A percentile compares a stretch with the other conserved stretches of the same genome.
These are phyloP conservation scores for Cinchona pubescens DNA, from an alignment of 257 asterid species.

Conservation along the genomic window DNA sequence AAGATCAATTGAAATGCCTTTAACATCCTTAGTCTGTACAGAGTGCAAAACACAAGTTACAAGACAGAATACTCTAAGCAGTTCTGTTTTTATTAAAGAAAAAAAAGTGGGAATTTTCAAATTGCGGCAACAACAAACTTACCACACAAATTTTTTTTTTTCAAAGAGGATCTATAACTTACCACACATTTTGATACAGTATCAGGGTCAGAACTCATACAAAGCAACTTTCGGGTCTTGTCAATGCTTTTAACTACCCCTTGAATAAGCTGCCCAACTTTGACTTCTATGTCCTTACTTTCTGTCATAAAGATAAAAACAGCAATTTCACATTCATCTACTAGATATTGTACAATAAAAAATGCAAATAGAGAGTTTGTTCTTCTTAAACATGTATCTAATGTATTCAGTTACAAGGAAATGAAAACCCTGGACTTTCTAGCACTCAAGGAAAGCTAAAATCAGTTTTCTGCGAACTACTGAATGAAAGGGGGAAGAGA, in stretches of 20 bases:
- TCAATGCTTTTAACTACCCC: slow-evolving; percentile 79
- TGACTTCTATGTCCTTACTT: slow-evolving; percentile 36
- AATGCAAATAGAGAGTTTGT: not conserved
- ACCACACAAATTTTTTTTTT: too few relatives aligned
- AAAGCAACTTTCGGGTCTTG: slow-evolving; percentile 69
- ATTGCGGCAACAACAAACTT: slow-evolving; percentile 28
- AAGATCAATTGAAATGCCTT: slow-evolving; percentile 90
- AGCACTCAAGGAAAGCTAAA: not conserved
- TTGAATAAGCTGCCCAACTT: slow-evolving; percentile 64
- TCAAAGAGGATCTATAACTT: too few relatives aligned
- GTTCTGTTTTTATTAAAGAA: too few relatives aligned
- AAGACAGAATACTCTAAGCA: slow-evolving; percentile 19
- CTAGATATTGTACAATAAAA: not conserved
- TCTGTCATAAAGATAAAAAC: slow-evolving; percentile 35
- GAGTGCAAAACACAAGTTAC: slow-evolving; percentile 21
- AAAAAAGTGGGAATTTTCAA: not conserved
- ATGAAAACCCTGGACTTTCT: not conserved
- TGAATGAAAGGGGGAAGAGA: too few relatives aligned
- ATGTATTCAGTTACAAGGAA: not conserved
- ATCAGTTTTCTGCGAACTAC: not conserved
- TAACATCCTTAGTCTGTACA: slow-evolving; percentile 83
- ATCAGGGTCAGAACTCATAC: slow-evolving; percentile 67
- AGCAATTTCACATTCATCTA: not conserved
- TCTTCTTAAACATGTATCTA: not conserved
- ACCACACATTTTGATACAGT: slow-evolving; percentile 57